Evolutionary conservation across 257 asterid species (phyloP).

Genomic region (Solanum arcanum): DNA sequence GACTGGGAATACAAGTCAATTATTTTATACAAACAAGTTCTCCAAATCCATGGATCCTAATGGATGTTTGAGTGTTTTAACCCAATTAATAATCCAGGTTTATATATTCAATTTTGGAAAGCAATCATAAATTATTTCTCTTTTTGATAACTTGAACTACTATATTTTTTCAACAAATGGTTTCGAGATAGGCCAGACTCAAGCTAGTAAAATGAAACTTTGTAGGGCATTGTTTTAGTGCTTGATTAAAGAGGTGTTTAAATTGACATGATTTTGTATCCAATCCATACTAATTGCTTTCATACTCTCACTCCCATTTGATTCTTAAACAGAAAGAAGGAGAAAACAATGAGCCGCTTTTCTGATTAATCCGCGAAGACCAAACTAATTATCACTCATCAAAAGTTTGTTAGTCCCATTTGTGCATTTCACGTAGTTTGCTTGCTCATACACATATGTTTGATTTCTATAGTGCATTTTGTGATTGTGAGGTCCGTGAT

Average conservation of each 20-base stretch:
- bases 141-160: not conserved
- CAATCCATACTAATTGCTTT: not conserved
- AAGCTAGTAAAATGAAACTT: not conserved
- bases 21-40: not conserved
- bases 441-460: not conserved
- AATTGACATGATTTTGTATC: not conserved
- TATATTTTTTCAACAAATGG: not conserved
- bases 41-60: not conserved
- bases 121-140: not conserved
- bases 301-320: not conserved
- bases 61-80: not conserved
- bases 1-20: not conserved
- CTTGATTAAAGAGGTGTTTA: not conserved
- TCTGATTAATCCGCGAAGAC: not conserved
- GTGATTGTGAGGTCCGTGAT: not conserved
- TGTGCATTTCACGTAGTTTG: not conserved
- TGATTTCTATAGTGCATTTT: not conserved
- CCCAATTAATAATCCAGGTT: not conserved
- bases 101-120: not conserved
- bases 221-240: not conserved
- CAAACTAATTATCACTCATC: not conserved
- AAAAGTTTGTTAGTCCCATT: not conserved
- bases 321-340: not conserved
- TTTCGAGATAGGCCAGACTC: not conserved
- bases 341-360: not conserved